Evolutionary conservation across 2,329 filamentous ascomycete genomes (phyloP), one percentile per base, ranked within the genome.

Genomic region (Coniochaeta pulveracea): DNA sequence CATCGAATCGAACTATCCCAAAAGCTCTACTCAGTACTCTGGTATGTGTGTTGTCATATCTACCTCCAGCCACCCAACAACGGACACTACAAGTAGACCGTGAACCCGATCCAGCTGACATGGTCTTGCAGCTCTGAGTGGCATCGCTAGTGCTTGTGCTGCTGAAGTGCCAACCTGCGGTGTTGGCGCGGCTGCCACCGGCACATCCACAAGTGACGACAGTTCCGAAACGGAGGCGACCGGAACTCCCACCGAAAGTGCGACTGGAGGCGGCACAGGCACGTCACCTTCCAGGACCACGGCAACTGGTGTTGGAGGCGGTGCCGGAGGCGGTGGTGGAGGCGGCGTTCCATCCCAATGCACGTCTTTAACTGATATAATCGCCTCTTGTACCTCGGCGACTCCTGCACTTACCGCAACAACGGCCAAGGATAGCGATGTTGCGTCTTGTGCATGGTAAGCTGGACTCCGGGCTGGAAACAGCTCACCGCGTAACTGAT

Each of bases 11-110:
- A 17, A n/a, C 2, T 31, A 22, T 15, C 28, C 28, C 5, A 21
- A 10, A 19, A 31, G 28, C 18, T 7, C 28, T 7, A 31, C 28
- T 7, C 28, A 31, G 28, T 31, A 31, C 11, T 19, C 28, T 22
- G 28, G 28, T 31, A 10, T 3, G 28, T 23, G 8, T 18, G 11
- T 19, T 27, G 8, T 16, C n/a, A n/a, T 15, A 6, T 15, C 12
- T 16, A 15, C 16, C 7, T 14, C 6, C 18, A 16, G n/a, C 11
- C n/a, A n/a, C n/a, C n/a, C n/a, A n/a, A 15, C 16, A 22, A 6
- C 2, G 5, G 11, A 10, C 6, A 21, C 4, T 22, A 2, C 4
- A 9, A 15, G 2, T 18, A 15, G 15, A 10, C 6, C 6, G 6
- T n/a, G 6, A 31, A n/a, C n/a, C n/a, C n/a, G n/a, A n/a, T n/a